These are phyloP conservation scores for Cynara cardunculus DNA, from an alignment of 129 eudicot species.

Conservation along the genomic window DNA sequence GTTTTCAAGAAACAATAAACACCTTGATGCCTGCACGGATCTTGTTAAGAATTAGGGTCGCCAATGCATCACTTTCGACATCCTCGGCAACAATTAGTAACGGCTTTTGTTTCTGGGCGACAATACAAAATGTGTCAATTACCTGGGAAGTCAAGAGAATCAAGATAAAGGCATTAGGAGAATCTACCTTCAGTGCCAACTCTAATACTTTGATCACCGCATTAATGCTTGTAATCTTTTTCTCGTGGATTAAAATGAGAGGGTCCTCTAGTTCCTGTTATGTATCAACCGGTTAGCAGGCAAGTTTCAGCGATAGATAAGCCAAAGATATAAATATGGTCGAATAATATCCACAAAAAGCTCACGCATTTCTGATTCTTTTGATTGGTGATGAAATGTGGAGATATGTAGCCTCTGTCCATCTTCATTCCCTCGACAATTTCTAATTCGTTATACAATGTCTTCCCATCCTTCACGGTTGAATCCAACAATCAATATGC, in stretches of 20 bases:
- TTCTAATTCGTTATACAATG: conserved; percentile 70
- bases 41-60: conserved; percentile 49
- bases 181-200: conserved; percentile 65
- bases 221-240: conserved; percentile 63
- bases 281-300: background rate
- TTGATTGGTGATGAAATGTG: conserved; percentile 70
- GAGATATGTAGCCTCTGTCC: conserved; percentile 87
- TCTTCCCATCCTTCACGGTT: conserved; percentile 66
- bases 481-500: background rate
- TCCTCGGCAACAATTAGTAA: conserved; percentile 56
- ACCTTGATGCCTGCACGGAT: conserved; percentile 60
- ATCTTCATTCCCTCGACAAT: conserved; percentile 93
- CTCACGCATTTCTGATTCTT: conserved; percentile 86
- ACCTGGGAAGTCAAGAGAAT: background rate
- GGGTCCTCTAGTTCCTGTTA: conserved; percentile 63
- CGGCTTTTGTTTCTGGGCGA: conserved; percentile 41
- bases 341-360: background rate
- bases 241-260: conserved; percentile 63
- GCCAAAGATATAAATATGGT: background rate
- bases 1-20: background rate
- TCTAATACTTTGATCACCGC: conserved; percentile 59
- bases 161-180: background rate
- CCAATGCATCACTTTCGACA: conserved; percentile 50
- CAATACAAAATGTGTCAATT: background rate
- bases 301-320: background rate